Evolutionary conservation across 148 eudicot genomes (phyloP).

Genomic region (Chenopodium album): DNA sequence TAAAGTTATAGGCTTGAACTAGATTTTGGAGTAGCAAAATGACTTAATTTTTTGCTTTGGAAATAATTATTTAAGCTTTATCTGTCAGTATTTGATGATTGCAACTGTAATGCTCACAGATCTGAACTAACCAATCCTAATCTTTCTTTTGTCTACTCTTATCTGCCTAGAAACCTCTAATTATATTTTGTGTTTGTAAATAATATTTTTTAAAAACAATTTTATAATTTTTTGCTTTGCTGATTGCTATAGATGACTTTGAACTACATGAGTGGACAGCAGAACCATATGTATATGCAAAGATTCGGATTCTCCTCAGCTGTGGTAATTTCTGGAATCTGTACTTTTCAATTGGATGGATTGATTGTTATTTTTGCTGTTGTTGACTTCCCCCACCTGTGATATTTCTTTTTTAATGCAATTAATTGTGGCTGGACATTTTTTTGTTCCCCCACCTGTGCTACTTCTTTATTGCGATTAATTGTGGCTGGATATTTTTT

Average conservation of each 20-base stretch:
- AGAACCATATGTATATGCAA: slow-evolving; percentile 74
- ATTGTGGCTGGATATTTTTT: too few relatives aligned
- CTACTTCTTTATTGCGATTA: too few relatives aligned
- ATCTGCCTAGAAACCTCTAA: neutral
- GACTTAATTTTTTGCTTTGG: too few relatives aligned
- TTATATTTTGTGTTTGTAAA: neutral
- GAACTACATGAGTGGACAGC: slow-evolving; percentile 64
- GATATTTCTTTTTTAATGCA: neutral
- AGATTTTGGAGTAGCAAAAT: too few relatives aligned
- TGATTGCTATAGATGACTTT: slow-evolving; percentile 67
- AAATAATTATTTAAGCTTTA: too few relatives aligned
- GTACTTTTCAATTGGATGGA: neutral
- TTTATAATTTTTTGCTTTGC: neutral
- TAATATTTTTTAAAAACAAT: neutral
- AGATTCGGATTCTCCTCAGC: slow-evolving; percentile 96
- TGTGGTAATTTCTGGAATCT: slow-evolving; percentile 52
- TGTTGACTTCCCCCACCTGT: neutral
- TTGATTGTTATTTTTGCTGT: neutral
- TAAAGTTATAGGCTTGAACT: too few relatives aligned
- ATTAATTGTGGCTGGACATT: neutral
- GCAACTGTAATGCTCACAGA: neutral
- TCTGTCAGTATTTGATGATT: neutral
- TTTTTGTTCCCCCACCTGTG: neutral
- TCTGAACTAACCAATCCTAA: neutral
- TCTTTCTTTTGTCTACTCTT: neutral